A percentile compares a stretch with the other conserved stretches of the same genome.
Evolutionary conservation across 345 rosid species (phyloP).

Genomic region (Eucalyptus urophylla): DNA sequence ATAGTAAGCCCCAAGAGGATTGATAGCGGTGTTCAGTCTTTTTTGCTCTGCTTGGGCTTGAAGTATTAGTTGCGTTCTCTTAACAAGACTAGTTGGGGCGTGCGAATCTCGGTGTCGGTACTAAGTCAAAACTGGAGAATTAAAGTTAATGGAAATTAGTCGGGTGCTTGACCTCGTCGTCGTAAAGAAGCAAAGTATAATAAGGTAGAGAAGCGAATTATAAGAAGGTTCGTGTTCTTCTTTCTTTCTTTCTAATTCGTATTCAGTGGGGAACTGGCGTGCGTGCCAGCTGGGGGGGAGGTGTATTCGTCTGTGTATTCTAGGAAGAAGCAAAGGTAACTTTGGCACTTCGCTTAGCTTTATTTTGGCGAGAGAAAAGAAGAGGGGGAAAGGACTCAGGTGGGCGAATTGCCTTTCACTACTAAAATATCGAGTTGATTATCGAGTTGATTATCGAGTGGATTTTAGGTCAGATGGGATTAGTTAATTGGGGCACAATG

Average conservation of each 20-base stretch:
- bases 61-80: not conserved
- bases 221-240: not conserved
- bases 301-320: not conserved
- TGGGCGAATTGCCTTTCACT: not conserved
- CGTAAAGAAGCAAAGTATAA: not conserved
- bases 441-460: not conserved
- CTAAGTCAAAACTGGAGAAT: not conserved
- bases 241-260: not conserved
- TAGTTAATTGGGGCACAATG: not conserved
- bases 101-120: not conserved
- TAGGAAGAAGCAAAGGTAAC: not conserved
- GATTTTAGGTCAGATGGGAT: not conserved
- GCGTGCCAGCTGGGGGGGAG: not conserved
- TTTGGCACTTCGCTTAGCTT: not conserved
- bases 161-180: not conserved
- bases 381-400: not conserved
- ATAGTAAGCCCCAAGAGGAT: not conserved
- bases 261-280: not conserved
- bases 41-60: not conserved
- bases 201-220: not conserved
- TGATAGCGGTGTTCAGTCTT: not conserved
- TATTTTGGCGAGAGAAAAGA: not conserved
- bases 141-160: not conserved
- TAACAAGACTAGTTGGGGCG: not conserved
- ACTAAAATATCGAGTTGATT: not conserved